Base-by-base conservation (phyloP, 2,329 filamentous ascomycete species). In the Teratosphaeria pseudoeucalypti region DNA sequence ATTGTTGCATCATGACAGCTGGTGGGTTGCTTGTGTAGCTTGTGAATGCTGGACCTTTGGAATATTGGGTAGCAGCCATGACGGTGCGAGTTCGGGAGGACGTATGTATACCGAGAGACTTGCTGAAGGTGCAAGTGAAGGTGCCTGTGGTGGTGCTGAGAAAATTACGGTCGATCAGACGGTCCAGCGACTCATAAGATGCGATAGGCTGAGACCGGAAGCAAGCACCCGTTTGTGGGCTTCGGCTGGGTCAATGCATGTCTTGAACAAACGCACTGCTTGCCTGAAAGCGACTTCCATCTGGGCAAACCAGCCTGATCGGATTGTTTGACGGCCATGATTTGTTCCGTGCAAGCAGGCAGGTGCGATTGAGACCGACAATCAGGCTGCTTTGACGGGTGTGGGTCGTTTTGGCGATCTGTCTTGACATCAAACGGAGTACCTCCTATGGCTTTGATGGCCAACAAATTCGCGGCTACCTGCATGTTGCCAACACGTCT, bases 221-320 rank as follows among this genome's bases (percentile, higher is more conserved):
- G 59, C 59, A 61, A 61, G 59, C 59, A 54, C 27, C 23, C 10
- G 34, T 54, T 39, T 43, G 23, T 19, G 43, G n/a, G 43, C 43
- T 49, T 23, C 43, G 43, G 43, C 43, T 49, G 43, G 43, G 23
- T 49, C 43, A 49, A 49, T 49, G 43, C 43, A 49, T 49, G 43
- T 49, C 43, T 49, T 49, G n/a, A 23, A 10, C 43, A 49, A 49
- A 49, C 43, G 43, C 43, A 10, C 37, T 23, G 43, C 43, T 49
- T 23, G 16, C 43, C 11, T 49, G 43, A 49, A 49, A 54, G 39
- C 23, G 32, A 37, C 49, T 57, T 37, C n/a, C 3, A 23, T n/a
- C 16, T 11, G n/a, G 16, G 19, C 43, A 19, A 19, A 49, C 16
- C 23, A 6, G 19, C 4, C 9, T 49, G 19, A n/a, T 19, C n/a